Evolutionary conservation across 1,284 basidiomycete species (phyloP), one percentile per base, ranked within the genome.

Genomic region (Rhodotorula glutinis): DNA sequence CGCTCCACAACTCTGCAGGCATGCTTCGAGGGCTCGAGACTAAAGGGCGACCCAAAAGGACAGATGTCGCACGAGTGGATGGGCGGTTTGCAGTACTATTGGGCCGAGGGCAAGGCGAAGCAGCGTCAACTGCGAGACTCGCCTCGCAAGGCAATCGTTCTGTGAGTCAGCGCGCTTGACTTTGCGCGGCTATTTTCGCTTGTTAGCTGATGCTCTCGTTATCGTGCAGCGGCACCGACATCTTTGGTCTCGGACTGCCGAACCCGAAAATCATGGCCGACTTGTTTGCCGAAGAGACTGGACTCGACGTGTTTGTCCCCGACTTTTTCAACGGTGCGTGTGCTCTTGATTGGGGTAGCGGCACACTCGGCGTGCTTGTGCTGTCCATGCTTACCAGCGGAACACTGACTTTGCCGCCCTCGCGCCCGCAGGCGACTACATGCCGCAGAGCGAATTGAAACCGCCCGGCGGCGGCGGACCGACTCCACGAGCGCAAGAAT

Each of bases 201-300:
- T 21, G 25, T n/a, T 14, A 0, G 13, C 5, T 17, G 13, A 8
- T 2, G 13, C 4, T 3, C 10, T 11, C n/a, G n/a, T n/a, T 13
- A 9, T 8, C 11, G 5, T 3, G 2, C 59, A 68, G 62, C 23
- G 66, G 59, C 5, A 54, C 55, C 25, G 66, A 68, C 56, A 44
- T 65, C 40, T 68, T 68, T n/a, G 62, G 62, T 10, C 41, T 68
- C 23, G 62, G 54, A 0, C 44, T 68, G 13, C 51, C 59, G n/a
- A 65, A 65, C 52, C 27, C 58, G 38, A 61, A 58, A 46, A 27
- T 68, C 38, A 46, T 64, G n/a, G 66, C 66, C 7, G 66, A 68
- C 51, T 27, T 33, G 25, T 49, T 67, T 30, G 60, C 65, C 8
- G 25, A 21, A 3, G 13, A 21, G 4, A 57, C 61, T 4, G 55